Conservation (phyloP, 2,329 filamentous ascomycete species). For the Curvularia hawaiiensis region DNA sequence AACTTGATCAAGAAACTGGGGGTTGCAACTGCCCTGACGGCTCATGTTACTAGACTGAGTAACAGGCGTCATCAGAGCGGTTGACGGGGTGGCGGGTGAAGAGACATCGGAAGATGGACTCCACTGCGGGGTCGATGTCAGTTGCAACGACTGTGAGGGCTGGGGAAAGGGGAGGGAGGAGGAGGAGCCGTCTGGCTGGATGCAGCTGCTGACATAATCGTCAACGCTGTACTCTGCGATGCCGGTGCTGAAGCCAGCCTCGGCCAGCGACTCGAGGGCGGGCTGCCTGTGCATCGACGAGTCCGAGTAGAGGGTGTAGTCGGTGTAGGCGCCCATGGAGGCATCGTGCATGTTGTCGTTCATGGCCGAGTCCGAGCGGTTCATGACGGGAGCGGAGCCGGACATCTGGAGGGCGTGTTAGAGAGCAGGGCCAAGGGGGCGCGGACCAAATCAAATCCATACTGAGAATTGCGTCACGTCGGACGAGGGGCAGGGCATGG, state of each 20-base stretch:
- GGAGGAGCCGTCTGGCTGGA: conserved; percentile 31
- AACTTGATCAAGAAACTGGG: conserved; percentile 48
- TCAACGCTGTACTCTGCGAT: conserved; percentile 45
- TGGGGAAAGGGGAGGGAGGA: conserved; percentile 29
- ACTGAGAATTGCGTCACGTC: conserved; percentile 37
- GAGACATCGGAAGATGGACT: conserved; percentile 41
- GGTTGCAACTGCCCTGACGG: conserved; percentile 52
- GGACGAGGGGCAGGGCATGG: conserved; percentile 36
- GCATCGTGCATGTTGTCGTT: conserved; percentile 30
- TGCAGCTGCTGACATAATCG: conserved; percentile 44
- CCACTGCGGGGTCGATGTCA: conserved; percentile 42
- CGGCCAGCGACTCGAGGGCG: conserved; percentile 33
- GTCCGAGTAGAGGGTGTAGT: conserved; percentile 42
- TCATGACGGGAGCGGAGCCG: conserved; percentile 43
- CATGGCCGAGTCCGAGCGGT: conserved; percentile 36
- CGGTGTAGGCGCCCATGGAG: conserved; percentile 31
- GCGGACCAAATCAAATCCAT: conserved; percentile 40
- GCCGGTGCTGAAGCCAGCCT: conserved; percentile 21
- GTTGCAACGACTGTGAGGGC: conserved; percentile 34
- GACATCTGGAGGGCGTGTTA: conserved; percentile 37
- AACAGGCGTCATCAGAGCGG: conserved; percentile 46
- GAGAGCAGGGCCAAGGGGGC: conserved; percentile 21
- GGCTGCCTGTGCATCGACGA: conserved; percentile 27
- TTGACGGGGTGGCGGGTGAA: conserved; percentile 45
- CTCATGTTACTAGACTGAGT: conserved; percentile 52